phyloP scores from a whole-genome alignment of 2,329 filamentous ascomycete genomes.

The Paecilomyces fulvus region DNA sequence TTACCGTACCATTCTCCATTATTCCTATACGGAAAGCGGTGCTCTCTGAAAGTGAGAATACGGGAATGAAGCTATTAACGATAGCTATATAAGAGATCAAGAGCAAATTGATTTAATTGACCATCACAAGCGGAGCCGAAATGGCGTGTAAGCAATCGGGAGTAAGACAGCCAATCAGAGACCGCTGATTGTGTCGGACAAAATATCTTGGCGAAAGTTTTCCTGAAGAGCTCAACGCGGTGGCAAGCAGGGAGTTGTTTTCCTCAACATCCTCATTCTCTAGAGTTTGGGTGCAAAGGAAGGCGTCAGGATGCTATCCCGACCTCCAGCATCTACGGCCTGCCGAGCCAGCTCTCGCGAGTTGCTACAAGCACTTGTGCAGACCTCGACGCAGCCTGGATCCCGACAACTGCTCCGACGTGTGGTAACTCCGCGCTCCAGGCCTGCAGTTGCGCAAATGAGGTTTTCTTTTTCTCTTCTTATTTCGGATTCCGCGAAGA shows the following conservation, averaged over 20 bases:
- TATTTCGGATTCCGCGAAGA: neutral
- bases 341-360: constrained; percentile 19
- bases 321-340: constrained; percentile 20
- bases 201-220: constrained; percentile 22
- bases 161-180: constrained; percentile 19
- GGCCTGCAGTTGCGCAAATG: constrained; percentile 8
- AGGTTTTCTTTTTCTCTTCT: neutral
- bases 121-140: neutral
- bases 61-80: neutral
- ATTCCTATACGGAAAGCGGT: neutral
- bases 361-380: constrained; percentile 15
- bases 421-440: constrained; percentile 12
- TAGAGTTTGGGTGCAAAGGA: constrained; percentile 8
- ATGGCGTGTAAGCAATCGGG: neutral
- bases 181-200: constrained; percentile 16
- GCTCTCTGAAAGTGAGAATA: neutral
- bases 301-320: constrained; percentile 25
- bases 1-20: neutral
- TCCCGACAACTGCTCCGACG: constrained; percentile 15
- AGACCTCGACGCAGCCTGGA: constrained; percentile 10
- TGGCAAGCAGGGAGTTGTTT: constrained; percentile 8
- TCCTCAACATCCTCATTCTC: constrained; percentile 1
- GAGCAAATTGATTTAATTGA: neutral
- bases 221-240: constrained; percentile 10
- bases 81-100: neutral